Evolutionary conservation across 2,329 filamentous ascomycete species (phyloP).

Genomic region (Cercospora sesami): DNA sequence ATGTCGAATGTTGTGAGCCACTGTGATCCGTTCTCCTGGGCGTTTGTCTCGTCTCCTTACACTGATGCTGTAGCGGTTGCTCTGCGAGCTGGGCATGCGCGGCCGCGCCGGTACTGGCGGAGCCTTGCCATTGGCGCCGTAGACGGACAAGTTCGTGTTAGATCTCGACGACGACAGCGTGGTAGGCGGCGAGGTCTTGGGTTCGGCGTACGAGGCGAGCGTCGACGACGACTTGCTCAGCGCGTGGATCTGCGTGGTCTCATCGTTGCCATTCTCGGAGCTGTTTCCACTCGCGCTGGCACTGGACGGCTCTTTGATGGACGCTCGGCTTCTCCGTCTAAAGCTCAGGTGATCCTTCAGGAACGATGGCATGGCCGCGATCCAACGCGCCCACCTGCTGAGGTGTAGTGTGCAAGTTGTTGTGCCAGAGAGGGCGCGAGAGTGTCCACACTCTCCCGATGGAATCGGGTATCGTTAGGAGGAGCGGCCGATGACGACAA

Average conservation of each 20-base stretch:
- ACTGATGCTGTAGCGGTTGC: slow-evolving; percentile 62
- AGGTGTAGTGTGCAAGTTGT: neutral
- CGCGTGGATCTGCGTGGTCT: slow-evolving; percentile 12
- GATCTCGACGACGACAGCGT: slow-evolving; percentile 63
- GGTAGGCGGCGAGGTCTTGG: slow-evolving; percentile 72
- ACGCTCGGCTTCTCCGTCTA: slow-evolving; percentile 24
- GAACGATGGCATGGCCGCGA: slow-evolving; percentile 29
- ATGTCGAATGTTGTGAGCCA: slow-evolving; percentile 4
- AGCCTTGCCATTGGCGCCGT: slow-evolving; percentile 52
- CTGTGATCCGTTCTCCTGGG: neutral
- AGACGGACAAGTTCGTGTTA: slow-evolving; percentile 57
- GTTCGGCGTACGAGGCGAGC: slow-evolving; percentile 59
- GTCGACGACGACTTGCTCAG: slow-evolving; percentile 62
- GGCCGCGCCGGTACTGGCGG: slow-evolving; percentile 38
- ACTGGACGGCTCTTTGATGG: slow-evolving; percentile 17
- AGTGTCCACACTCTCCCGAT: neutral
- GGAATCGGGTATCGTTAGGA: neutral
- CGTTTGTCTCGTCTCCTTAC: slow-evolving; percentile 24
- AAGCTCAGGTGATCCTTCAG: slow-evolving; percentile 28
- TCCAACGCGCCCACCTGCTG: neutral
- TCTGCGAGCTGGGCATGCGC: slow-evolving; percentile 34
- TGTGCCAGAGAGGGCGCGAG: neutral
- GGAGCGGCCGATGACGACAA: slow-evolving; percentile 2
- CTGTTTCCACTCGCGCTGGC: slow-evolving; percentile 42
- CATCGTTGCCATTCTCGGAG: slow-evolving; percentile 37